Evolutionary conservation across 1,284 basidiomycete species (phyloP), one percentile per base, ranked within the genome.

Genomic region (Meripilus lineatus): DNA sequence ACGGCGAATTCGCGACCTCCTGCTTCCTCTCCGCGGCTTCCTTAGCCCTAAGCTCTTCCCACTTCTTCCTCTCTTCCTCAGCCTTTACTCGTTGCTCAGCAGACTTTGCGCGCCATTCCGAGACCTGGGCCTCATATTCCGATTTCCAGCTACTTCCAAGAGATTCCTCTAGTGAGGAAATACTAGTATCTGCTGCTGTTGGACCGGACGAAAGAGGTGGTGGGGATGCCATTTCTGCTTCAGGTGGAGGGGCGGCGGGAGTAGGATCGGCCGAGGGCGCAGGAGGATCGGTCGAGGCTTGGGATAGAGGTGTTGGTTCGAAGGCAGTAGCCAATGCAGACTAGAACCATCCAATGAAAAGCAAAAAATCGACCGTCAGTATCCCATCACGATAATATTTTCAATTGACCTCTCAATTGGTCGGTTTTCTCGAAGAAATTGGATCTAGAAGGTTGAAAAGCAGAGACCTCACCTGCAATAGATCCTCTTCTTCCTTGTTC

Each of bases 81-180:
- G 88, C 85, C 59, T 84, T 89, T 53, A 76, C 70, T 40, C 89
- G 81, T 34, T 83, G 83, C 48, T 80, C 76, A 25, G 85, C 80
- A 22, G 82, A 84, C 56, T 85, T 77, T 21, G 77, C 77, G 32
- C 81, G 79, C 90, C 90, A 93, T 52, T 71, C 65, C 30, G 72
- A 69, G 7, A 89, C 67, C 44, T 89, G 83, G 1, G 75, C 64
- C 41, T 92, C 84, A 61, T 88, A 85, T 50, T 81, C 74, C 5
- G 70, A 60, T 52, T 77, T 76, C 81, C 81, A 84, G 17, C 58
- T 54, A 7, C 69, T 69, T 35, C 65, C 61, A 5, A 61, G 57
- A 10, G 53, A 48, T 38, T 53, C 49, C 1, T 49, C 42, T 22
- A 55, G 54, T 10, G 41, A 43, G 3, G 49, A 36, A 8, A 42